Base-by-base conservation (phyloP, 2,329 filamentous ascomycete species). In the Nothophoma quercina region DNA sequence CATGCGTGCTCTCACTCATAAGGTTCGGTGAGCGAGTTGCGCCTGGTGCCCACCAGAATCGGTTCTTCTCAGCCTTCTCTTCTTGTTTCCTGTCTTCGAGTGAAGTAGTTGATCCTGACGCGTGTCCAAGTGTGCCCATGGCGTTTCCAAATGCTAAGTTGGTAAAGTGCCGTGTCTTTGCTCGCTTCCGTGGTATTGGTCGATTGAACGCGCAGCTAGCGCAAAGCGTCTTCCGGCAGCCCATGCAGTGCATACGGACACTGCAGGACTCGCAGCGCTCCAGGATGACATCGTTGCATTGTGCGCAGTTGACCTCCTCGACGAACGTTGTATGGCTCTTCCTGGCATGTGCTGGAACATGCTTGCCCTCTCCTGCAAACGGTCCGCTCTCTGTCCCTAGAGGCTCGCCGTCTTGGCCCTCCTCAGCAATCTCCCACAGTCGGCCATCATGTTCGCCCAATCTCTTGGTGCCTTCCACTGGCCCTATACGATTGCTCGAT, bases 221-320 rank as follows among this genome's bases (percentile, higher is more conserved):
- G 72, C 83, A 85, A 2, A 85, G 77, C 1, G 82, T 85, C 71
- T 83, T 85, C 41, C 83, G 77, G 62, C 83, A 85, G 29, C 83
- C 83, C 64, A 83, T 80, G 62, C 83, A 85, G 64, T 85, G 83
- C 83, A 85, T 85, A 59, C 83, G 74, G 13, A 85, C 81, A 51
- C 83, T 85, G 67, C 83, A 85, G 52, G 84, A 83, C 67, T 85
- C 83, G 62, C 83, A 85, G 40, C 83, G 72, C 65, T 85, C 83
- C 32, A 77, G 64, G 34, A 85, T 84, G 25, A 71, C 62, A 34
- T 82, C 81, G 40, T 76, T 74, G 70, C 83, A 85, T 50, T 79
- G 77, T 39, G 83, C 77, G 63, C 83, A 85, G 47, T 78, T 79
- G 59, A 84, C 71, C 29, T 80, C 72, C 18, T 84, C 75, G 12